Evolutionary conservation across 2,329 filamentous ascomycete genomes (phyloP), one percentile per base, ranked within the genome.

Genomic region (Cytospora paraplurivora): DNA sequence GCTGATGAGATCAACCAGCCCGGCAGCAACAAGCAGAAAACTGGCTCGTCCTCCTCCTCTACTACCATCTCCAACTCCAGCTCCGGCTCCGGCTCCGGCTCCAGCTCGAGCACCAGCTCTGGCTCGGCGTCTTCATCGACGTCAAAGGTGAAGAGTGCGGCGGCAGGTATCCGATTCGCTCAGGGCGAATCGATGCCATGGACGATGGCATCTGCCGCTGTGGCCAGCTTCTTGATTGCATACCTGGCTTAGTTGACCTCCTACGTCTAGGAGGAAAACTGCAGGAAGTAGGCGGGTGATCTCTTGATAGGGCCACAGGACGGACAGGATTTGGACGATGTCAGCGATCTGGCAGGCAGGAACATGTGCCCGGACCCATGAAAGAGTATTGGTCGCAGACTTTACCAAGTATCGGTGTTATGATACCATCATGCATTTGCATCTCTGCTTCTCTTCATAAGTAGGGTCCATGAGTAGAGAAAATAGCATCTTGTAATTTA

Each of bases 1-100:
- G 74, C 79, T 47, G 74, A 81, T 63, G 73, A 77, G 62, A 75
- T 75, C 69, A 84, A 84, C 76, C 73, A 73, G 67, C 74, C 76
- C 13, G 80, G 80, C 69, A 77, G 73, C 69, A 81, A 81, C 72
- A 71, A 56, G 13, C 19, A 44, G 13, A 13, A 13, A 4, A 27
- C 38, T 15, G 53, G 57, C 6, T 59, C 65, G 17, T 37, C 59
- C 21, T 59, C 66, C 7, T 44, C 65, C 6, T 47, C 66, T 3
- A 56, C 66, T 27, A 27, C 27, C n/a, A n/a, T n/a, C 59, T 73
- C 69, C 61, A 70, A 68, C 55, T 68, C 66, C 35, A 64, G 62
- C 37, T 38, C 47, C 10, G n/a, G 32, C 19, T 57, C 58, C 3
- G 35, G 61, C 47, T 55, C 62, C 33, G 59, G 64, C 50, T 78